A percentile compares a stretch with the other conserved stretches of the same genome.
Conservation (phyloP, 352 stramenopile genomes). For the Lagenidium giganteum region DNA sequence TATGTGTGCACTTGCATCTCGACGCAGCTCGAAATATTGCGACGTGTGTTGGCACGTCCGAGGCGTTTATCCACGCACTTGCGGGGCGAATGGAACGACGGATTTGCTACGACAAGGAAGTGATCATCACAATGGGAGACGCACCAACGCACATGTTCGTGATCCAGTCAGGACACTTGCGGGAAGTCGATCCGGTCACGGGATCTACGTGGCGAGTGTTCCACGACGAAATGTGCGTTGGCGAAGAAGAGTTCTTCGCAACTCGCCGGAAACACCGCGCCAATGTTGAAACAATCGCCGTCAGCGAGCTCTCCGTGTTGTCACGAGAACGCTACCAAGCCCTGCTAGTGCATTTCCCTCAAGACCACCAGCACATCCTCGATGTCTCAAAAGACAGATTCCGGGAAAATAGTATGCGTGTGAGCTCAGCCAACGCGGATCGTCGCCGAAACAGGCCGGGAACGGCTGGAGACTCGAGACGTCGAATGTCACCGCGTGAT, state of each 20-base stretch:
- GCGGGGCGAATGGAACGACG: slow-evolving; percentile 10
- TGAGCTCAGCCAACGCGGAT: too few relatives aligned
- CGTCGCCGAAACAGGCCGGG: too few relatives aligned
- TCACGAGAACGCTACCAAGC: too few relatives aligned
- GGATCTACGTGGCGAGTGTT: neutral
- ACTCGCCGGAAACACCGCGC: too few relatives aligned
- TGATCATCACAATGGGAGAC: slow-evolving; percentile 14
- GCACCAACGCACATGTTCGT: slow-evolving; percentile 14
- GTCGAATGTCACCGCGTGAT: too few relatives aligned
- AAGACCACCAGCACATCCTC: too few relatives aligned
- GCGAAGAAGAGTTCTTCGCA: neutral
- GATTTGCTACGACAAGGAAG: slow-evolving; percentile 16
- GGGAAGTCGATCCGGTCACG: slow-evolving; percentile 7
- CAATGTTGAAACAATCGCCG: too few relatives aligned
- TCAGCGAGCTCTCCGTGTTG: too few relatives aligned
- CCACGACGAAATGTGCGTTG: neutral
- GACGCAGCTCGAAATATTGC: slow-evolving; percentile 5
- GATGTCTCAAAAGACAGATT: too few relatives aligned
- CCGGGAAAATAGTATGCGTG: too few relatives aligned
- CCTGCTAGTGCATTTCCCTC: too few relatives aligned
- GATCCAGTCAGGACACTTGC: slow-evolving; percentile 15
- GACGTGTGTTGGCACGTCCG: neutral
- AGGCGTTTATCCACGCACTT: slow-evolving; percentile 9
- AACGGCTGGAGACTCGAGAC: too few relatives aligned
- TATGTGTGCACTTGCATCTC: slow-evolving; percentile 11